phyloP scores from a whole-genome alignment of 148 eudicot genomes.

The Rhododendron simsii region DNA sequence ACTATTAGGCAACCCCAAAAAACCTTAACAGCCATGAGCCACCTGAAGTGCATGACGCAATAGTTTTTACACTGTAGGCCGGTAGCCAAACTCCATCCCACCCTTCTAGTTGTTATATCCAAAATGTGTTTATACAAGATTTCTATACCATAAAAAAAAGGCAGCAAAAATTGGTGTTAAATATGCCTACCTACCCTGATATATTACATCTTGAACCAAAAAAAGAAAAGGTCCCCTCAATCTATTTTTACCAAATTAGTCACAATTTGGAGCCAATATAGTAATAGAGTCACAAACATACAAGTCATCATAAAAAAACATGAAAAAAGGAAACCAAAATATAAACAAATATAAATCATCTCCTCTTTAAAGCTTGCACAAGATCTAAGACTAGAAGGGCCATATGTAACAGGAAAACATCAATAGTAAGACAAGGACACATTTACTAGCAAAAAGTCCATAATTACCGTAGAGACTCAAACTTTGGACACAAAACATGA shows the following conservation, averaged over 20 bases:
- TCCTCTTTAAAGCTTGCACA: neutral
- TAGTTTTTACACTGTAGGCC: neutral
- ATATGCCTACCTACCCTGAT: neutral
- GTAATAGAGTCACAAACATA: neutral
- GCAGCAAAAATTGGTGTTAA: neutral
- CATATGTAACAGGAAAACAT: neutral
- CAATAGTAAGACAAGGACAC: neutral
- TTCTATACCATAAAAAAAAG: no score
- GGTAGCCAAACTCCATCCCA: neutral
- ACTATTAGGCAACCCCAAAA: neutral
- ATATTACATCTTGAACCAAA: neutral
- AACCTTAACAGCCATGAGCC: neutral
- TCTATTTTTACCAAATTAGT: neutral
- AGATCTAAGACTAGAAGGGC: neutral
- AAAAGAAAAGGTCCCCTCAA: neutral
- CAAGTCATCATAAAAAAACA: neutral
- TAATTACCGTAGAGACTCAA: neutral
- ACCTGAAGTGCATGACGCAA: neutral
- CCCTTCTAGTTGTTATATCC: neutral
- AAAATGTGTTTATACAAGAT: neutral
- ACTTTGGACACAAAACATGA: neutral
- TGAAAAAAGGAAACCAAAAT: neutral
- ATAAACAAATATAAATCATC: neutral
- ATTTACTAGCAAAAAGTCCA: neutral
- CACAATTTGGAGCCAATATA: neutral